Conservation (phyloP, 148 eudicot species). For the Nyssa sinensis region DNA sequence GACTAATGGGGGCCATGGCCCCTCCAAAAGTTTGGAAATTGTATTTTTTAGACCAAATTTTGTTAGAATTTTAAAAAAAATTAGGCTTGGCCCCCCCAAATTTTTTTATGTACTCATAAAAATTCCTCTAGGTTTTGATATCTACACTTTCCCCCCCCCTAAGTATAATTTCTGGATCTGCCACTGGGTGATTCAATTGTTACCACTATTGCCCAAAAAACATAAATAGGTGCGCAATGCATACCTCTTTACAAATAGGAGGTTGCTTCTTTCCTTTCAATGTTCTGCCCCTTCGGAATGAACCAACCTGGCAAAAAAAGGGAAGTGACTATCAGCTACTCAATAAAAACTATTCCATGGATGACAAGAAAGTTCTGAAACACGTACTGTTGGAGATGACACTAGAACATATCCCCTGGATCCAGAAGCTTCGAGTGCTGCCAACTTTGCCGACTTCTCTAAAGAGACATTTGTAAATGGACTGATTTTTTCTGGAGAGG, state of each 20-base stretch:
- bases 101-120: too few relatives aligned
- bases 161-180: too few relatives aligned
- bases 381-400: constrained; percentile 72
- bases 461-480: constrained; percentile 58
- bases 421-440: constrained; percentile 86
- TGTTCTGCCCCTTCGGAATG: constrained; percentile 69
- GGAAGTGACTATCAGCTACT: neutral
- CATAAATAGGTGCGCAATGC: neutral
- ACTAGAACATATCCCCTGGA: constrained; percentile 66
- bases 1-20: too few relatives aligned
- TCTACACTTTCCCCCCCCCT: too few relatives aligned
- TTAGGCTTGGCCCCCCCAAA: too few relatives aligned
- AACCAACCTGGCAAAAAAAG: constrained; percentile 74
- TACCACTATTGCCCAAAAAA: neutral
- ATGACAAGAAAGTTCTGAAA: constrained; percentile 13
- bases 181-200: neutral
- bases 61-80: too few relatives aligned
- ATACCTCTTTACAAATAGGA: constrained; percentile 77
- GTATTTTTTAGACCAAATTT: too few relatives aligned
- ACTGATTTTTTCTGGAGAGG: constrained; percentile 55
- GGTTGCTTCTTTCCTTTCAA: constrained; percentile 74
- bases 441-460: constrained; percentile 55
- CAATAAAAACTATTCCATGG: neutral
- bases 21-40: too few relatives aligned
- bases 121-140: too few relatives aligned